Conservation (phyloP, 805 yeast species). For the Schizosaccharomyces octosporus region DNA sequence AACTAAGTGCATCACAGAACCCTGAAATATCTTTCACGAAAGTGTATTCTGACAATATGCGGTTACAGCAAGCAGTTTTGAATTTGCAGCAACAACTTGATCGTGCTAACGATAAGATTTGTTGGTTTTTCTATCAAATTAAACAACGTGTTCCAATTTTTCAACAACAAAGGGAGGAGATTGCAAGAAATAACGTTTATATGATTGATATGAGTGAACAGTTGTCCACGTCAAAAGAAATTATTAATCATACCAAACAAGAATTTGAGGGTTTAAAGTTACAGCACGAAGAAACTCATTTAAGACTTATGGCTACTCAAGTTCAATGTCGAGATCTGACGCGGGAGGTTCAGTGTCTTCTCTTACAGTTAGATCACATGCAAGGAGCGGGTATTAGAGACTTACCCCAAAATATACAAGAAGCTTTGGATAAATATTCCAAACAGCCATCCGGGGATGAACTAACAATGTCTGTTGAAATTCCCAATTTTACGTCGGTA, state of each 20-base stretch:
- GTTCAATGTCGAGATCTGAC: too few species aligned
- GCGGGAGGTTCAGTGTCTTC: too few species aligned
- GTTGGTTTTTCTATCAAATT: not conserved
- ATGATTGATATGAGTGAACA: not conserved
- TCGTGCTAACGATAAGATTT: not conserved
- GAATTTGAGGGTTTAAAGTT: not conserved
- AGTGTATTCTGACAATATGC: not conserved
- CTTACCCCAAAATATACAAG: not conserved
- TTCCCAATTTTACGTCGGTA: not conserved
- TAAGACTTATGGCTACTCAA: not conserved
- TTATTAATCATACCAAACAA: not conserved
- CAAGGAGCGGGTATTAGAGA: too few species aligned
- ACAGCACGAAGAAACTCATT: not conserved
- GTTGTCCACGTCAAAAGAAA: not conserved
- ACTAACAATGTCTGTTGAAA: not conserved
- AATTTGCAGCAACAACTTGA: not conserved
- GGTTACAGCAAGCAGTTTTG: not conserved
- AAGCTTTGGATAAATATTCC: not conserved
- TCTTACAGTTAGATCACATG: too few species aligned
- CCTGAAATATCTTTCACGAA: not conserved
- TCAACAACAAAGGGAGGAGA: not conserved
- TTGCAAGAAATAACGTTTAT: not conserved
- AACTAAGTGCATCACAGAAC: not conserved
- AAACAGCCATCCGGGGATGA: not conserved
- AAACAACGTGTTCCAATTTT: not conserved